A percentile compares a stretch with the other conserved stretches of the same genome.
phyloP scores from a whole-genome alignment of 768 basidiomycete genomes.

The Pulveroboletus ravenelii region DNA sequence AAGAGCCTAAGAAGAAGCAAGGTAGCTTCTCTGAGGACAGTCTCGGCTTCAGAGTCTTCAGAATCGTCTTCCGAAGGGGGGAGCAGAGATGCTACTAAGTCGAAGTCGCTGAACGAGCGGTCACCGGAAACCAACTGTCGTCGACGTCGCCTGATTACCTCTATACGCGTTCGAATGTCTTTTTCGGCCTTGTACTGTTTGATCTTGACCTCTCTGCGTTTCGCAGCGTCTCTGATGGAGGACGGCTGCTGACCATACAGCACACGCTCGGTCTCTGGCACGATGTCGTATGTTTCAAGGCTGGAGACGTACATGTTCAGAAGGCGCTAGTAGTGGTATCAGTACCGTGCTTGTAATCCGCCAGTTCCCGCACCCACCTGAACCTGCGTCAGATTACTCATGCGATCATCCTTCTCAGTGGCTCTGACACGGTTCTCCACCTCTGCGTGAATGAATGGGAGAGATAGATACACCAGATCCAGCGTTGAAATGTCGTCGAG shows the following conservation, averaged over 20 bases:
- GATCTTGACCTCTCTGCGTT: conserved; percentile 83
- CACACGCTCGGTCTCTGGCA: conserved; percentile 55
- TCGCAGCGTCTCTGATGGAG: conserved; percentile 57
- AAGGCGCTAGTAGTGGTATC: conserved; percentile 39
- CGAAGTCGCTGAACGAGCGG: conserved; percentile 46
- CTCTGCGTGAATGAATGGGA: conserved; percentile 66
- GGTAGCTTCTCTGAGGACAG: conserved; percentile 59
- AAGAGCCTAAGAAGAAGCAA: conserved; percentile 69
- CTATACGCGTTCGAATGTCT: conserved; percentile 63
- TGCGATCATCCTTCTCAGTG: conserved; percentile 52
- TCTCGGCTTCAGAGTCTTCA: conserved; percentile 57
- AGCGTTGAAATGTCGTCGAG: conserved; percentile 78
- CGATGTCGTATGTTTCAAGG: conserved; percentile 62
- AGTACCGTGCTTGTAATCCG: neutral
- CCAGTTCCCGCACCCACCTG: conserved; percentile 44
- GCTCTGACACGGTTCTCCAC: conserved; percentile 57
- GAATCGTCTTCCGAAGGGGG: conserved; percentile 38
- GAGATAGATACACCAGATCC: conserved; percentile 70
- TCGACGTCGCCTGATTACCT: conserved; percentile 54
- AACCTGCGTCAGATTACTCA: conserved; percentile 48
- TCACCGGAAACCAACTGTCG: conserved; percentile 35
- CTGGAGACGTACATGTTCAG: conserved; percentile 42
- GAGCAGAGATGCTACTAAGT: conserved; percentile 61
- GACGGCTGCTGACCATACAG: conserved; percentile 49
- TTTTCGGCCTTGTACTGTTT: conserved; percentile 86